phyloP scores from a whole-genome alignment of 1,139 yeast species.

The Blastobotrys arbuscula region DNA sequence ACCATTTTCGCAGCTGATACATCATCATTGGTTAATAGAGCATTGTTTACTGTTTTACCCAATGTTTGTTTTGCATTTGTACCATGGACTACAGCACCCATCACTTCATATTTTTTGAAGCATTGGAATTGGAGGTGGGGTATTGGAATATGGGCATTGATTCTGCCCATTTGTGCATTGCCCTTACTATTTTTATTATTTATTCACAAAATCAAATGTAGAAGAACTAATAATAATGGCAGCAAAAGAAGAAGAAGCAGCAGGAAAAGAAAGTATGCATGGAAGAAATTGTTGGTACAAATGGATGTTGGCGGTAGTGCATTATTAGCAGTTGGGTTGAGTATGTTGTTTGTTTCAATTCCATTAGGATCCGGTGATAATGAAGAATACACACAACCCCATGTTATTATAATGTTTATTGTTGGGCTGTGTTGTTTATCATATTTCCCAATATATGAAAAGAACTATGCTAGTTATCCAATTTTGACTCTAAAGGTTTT shows the following conservation, averaged over 20 bases:
- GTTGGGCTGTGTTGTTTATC: constrained; percentile 14
- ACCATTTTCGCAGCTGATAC: constrained; percentile 40
- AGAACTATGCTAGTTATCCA: constrained; percentile 14
- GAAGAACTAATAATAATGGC: not conserved
- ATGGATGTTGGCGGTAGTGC: constrained; percentile 19
- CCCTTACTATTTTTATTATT: constrained; percentile 39
- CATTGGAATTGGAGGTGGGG: constrained; percentile 53
- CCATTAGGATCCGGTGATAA: constrained; percentile 16
- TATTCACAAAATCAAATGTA: constrained; percentile 2
- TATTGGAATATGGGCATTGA: constrained; percentile 72
- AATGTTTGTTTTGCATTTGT: constrained; percentile 20
- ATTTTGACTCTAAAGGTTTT: constrained; percentile 15
- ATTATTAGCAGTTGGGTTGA: constrained; percentile 17
- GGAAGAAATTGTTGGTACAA: constrained; percentile 13
- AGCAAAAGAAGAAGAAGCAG: not conserved
- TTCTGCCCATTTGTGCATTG: constrained; percentile 55
- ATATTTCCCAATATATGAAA: constrained; percentile 18
- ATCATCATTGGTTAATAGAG: constrained; percentile 37
- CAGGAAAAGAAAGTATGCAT: not conserved
- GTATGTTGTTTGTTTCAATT: constrained; percentile 19
- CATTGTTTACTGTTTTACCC: constrained; percentile 36
- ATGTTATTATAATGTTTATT: constrained; percentile 11
- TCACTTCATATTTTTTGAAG: constrained; percentile 18
- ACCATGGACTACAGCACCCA: constrained; percentile 20
- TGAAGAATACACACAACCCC: constrained; percentile 12